Evolutionary conservation across 176 grass and related monocot species (phyloP).

Genomic region (Thinopyrum elongatum): DNA sequence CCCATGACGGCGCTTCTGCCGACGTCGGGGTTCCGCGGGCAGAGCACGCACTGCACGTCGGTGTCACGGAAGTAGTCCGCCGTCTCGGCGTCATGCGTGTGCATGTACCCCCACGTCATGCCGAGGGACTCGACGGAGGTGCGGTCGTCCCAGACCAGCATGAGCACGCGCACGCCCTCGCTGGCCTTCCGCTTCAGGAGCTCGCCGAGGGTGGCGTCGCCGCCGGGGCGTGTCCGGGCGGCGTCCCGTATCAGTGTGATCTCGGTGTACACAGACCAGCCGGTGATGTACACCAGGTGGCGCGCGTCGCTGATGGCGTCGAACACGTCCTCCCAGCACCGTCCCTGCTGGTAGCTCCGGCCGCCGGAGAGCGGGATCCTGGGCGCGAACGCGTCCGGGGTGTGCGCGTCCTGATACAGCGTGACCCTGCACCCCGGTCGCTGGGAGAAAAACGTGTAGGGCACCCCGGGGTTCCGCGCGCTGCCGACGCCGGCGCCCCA

Average conservation of each 20-base stretch:
- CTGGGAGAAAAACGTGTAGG: conserved; percentile 90
- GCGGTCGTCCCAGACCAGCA: conserved; percentile 96
- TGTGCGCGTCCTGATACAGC: conserved; percentile 83
- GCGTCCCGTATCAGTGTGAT: conserved; percentile 65
- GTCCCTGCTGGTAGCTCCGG: conserved; percentile 38
- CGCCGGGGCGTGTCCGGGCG: conserved; percentile 42
- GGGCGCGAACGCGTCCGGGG: conserved; percentile 73
- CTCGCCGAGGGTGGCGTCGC: conserved; percentile 74
- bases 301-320: conserved; percentile 73
- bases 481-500: conserved; percentile 58
- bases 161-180: conserved; percentile 74
- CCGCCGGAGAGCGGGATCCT: conserved; percentile 75
- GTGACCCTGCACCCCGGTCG: conserved; percentile 81
- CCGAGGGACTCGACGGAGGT: conserved; percentile 59
- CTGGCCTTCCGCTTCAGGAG: conserved; percentile 85
- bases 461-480: conserved; percentile 58
- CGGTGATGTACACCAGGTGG: conserved; percentile 77
- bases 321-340: conserved; percentile 94
- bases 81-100: conserved; percentile 81
- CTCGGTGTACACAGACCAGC: conserved; percentile 88
- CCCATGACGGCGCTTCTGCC: conserved; percentile 60
- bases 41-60: conserved; percentile 73
- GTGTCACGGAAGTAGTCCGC: conserved; percentile 48
- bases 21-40: conserved; percentile 77
- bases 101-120: conserved; percentile 66